Evolutionary conservation across 1,284 basidiomycete species (phyloP).

Genomic region (Fomes fomentarius): DNA sequence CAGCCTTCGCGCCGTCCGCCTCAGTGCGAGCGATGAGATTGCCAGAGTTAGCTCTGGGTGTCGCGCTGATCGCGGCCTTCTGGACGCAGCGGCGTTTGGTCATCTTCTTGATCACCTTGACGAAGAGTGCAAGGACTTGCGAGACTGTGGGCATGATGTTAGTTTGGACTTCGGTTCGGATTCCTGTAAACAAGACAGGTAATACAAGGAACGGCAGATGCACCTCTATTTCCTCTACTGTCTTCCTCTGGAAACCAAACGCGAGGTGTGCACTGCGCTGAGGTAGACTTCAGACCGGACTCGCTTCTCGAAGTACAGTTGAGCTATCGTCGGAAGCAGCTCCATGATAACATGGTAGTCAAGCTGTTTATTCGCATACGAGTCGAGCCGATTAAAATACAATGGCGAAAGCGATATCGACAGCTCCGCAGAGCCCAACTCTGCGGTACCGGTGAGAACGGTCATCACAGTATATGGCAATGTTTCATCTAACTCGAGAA

Average conservation of each 20-base stretch:
- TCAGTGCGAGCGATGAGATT: slow-evolving; percentile 29
- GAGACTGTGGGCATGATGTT: too few relatives aligned
- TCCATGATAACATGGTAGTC: slow-evolving; percentile 98
- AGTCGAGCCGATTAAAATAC: slow-evolving; percentile 94
- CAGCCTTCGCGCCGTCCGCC: slow-evolving; percentile 24
- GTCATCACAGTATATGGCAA: not conserved
- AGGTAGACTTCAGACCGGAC: slow-evolving; percentile 67
- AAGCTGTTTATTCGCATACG: slow-evolving; percentile 95
- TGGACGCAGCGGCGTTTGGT: slow-evolving; percentile 82
- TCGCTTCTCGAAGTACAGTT: slow-evolving; percentile 84
- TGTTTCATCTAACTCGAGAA: slow-evolving; percentile 42
- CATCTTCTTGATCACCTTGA: slow-evolving; percentile 89
- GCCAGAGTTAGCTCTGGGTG: slow-evolving; percentile 33
- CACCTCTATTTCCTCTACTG: slow-evolving; percentile 88
- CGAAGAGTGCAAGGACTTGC: slow-evolving; percentile 90
- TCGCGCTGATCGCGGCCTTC: slow-evolving; percentile 72
- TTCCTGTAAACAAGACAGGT: too few relatives aligned
- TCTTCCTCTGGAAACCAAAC: slow-evolving; percentile 91
- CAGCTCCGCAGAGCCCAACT: slow-evolving; percentile 69
- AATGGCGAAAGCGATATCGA: slow-evolving; percentile 83
- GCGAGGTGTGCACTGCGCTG: slow-evolving; percentile 87
- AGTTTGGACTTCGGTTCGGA: too few relatives aligned
- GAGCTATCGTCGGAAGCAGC: slow-evolving; percentile 80
- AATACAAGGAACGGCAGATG: slow-evolving; percentile 26
- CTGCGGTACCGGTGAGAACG: slow-evolving; percentile 36